Evolutionary conservation across 768 basidiomycete genomes (phyloP).

Genomic region (Lactifluus rugatus): DNA sequence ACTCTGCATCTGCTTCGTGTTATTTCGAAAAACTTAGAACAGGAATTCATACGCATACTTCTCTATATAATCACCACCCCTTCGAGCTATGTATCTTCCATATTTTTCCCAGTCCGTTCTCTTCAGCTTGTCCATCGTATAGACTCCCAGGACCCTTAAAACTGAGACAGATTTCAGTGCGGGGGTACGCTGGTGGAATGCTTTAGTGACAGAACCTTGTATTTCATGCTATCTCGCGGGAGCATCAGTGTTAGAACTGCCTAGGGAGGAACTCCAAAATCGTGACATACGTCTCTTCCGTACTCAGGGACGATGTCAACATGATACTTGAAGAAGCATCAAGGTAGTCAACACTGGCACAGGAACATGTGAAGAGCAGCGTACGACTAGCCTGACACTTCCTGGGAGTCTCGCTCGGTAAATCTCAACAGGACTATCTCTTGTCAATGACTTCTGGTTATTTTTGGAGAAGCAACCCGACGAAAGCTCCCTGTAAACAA

Average conservation of each 20-base stretch:
- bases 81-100: slow-evolving; percentile 1
- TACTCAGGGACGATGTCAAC: slow-evolving; percentile 11
- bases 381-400: slow-evolving; percentile 9
- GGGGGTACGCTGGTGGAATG: not conserved
- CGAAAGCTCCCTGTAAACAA: slow-evolving; percentile 9
- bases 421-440: slow-evolving; percentile 11
- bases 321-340: slow-evolving; percentile 9
- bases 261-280: not conserved
- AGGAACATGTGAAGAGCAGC: not conserved
- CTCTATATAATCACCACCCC: not conserved
- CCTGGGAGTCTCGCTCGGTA: slow-evolving; percentile 16
- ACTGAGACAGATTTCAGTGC: not conserved
- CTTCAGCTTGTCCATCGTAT: slow-evolving; percentile 6
- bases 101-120: slow-evolving; percentile 7
- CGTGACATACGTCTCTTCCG: slow-evolving; percentile 10
- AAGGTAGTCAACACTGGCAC: not conserved
- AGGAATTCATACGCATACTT: not conserved
- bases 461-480: slow-evolving; percentile 11
- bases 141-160: slow-evolving; percentile 1
- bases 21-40: not conserved
- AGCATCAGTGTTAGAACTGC: not conserved
- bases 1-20: slow-evolving; percentile 9
- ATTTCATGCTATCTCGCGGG: not conserved
- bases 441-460: slow-evolving; percentile 11
- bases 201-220: slow-evolving; percentile 4